A percentile compares a stretch with the other conserved stretches of the same genome.
phyloP scores from a whole-genome alignment of 108 stramenopile species.

The Fragilaria crotonensis region DNA sequence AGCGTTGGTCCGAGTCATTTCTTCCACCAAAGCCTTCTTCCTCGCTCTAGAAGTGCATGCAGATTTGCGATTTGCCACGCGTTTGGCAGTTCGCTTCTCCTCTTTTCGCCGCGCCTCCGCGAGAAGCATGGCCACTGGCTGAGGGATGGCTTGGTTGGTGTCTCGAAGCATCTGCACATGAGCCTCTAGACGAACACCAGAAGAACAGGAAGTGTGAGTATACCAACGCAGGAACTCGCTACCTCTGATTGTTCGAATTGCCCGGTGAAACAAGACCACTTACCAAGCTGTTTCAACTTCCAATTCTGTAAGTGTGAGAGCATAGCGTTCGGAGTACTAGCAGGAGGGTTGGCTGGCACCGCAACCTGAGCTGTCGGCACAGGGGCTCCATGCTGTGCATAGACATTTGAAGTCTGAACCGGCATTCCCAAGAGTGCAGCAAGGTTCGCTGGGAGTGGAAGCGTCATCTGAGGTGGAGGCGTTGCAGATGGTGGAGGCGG shows the following conservation, averaged over 20 bases:
- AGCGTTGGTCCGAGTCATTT: conserved; percentile 75
- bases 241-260: too few species aligned
- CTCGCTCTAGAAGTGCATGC: conserved; percentile 83
- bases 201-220: too few species aligned
- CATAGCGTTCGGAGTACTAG: neutral
- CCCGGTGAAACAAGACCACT: conserved; percentile 6
- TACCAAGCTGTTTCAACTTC: conserved; percentile 53
- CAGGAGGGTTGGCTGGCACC: neutral
- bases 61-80: conserved; percentile 84
- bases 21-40: conserved; percentile 85
- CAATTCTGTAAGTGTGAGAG: conserved; percentile 39
- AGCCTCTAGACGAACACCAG: conserved; percentile 36
- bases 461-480: neutral
- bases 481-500: conserved; percentile 1
- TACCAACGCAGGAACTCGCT: too few species aligned
- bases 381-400: neutral
- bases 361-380: neutral
- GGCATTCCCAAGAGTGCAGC: neutral
- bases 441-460: neutral
- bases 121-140: conserved; percentile 51
- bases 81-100: conserved; percentile 74
- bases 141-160: conserved; percentile 58
- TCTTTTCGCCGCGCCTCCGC: conserved; percentile 63
- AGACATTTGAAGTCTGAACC: neutral
- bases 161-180: conserved; percentile 52